Base-by-base conservation (phyloP, 306 rosid species). In the Rubus idaeus region DNA sequence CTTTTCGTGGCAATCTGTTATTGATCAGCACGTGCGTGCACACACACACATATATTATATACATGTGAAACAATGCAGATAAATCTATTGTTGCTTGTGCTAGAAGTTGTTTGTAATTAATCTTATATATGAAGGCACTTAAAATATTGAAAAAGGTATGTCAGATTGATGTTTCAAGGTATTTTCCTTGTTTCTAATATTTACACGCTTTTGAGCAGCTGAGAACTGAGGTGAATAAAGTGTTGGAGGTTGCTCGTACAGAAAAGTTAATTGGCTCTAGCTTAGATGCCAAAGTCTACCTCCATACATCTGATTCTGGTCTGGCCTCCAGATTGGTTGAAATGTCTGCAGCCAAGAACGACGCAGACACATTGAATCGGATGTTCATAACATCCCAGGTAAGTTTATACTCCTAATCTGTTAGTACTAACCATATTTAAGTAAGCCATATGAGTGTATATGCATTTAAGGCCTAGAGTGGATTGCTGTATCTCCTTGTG, bases 321-420 rank as follows among this genome's bases (percentile, higher is more conserved):
- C 73, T 95, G 64, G 92, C 91, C 78, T 88, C 97, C 23, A 88
- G 84, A 61, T 81, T 95, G 73, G 73, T 74, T 53, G 89, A 90
- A 79, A 89, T 90, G 79, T 84, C 87, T 80, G 81, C 85, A 74
- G 83, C 91, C 76, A 72, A 77, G 74, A 85, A 80, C 23, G 96
- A 95, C 14, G 94, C 97, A 0, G 97, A 95, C 83, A 79, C 92
- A 46, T 67, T 95, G 83, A 88, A 86, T 47, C 85, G 90, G 49
- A 78, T 92, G 52, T 90, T 92, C 83, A 91, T 95, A 75, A 92
- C 97, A 39, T 95, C 99, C 80, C 97, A 95, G 97, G 99, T 95
- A 86, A 53, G 71, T 67, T 77, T 42, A 11, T 63, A 45, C 58
- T 23, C 51, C 9, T 53, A 5, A n/a, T 10, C 50, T 39, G n/a